Conservation (phyloP, 2,329 filamentous ascomycete genomes). For the Cladophialophora bantiana region DNA sequence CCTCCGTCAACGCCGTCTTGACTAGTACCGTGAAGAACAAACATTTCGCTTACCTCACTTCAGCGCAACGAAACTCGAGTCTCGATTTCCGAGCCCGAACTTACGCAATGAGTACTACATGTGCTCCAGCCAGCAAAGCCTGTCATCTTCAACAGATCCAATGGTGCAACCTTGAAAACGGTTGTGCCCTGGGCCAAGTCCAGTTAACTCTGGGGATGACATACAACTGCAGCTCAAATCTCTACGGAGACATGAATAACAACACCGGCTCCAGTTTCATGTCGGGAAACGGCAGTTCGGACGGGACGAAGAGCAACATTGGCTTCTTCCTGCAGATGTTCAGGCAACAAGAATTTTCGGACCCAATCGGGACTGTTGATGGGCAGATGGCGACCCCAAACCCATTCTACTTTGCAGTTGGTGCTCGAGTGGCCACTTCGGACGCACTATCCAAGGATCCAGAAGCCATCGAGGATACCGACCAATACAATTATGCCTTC, state of each 20-base stretch:
- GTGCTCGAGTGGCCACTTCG: background rate
- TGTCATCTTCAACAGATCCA: constrained; percentile 31
- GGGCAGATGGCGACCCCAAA: constrained; percentile 4
- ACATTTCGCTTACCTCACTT: constrained; percentile 27
- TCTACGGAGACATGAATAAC: constrained; percentile 12
- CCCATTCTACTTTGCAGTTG: constrained; percentile 4
- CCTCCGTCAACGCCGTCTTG: constrained; percentile 4
- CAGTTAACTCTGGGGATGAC: background rate
- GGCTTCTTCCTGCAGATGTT: constrained; percentile 16
- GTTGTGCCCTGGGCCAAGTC: constrained; percentile 2
- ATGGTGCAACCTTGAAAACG: background rate
- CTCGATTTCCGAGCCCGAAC: constrained; percentile 38
- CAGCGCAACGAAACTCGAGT: constrained; percentile 10
- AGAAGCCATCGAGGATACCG: background rate
- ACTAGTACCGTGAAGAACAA: constrained; percentile 13
- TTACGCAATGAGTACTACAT: constrained; percentile 36
- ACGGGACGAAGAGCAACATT: constrained; percentile 9
- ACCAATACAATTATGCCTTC: constrained; percentile 7
- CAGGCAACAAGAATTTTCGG: background rate
- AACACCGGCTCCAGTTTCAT: background rate
- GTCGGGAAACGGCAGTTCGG: background rate
- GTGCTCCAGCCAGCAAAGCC: constrained; percentile 32
- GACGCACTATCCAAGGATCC: constrained; percentile 1
- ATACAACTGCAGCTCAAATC: constrained; percentile 9
- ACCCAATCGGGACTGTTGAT: background rate